Evolutionary conservation across 148 eudicot species (phyloP).

Genomic region (Simmondsia chinensis): DNA sequence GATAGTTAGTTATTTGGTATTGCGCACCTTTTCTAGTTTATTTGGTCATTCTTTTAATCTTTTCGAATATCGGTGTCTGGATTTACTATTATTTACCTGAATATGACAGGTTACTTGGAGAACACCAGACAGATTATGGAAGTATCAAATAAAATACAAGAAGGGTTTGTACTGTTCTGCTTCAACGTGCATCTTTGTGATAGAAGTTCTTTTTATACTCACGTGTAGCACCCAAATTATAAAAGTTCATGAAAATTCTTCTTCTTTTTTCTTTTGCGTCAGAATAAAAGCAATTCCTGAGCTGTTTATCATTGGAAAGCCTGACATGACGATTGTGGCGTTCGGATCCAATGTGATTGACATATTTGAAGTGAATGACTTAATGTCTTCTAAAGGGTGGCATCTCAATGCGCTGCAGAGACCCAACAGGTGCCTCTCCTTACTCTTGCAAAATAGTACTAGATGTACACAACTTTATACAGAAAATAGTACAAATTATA

Average conservation of each 20-base stretch:
- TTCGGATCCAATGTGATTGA: constrained; percentile 65
- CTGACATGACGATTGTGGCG: constrained; percentile 96
- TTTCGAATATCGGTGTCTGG: too few species aligned
- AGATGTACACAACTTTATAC: too few species aligned
- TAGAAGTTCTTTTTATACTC: too few species aligned
- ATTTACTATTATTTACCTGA: not conserved
- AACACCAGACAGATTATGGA: constrained; percentile 87
- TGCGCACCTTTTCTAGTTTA: too few species aligned
- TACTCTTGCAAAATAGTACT: too few species aligned
- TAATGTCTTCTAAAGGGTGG: constrained; percentile 92
- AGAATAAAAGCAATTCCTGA: constrained; percentile 72
- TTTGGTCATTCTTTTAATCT: too few species aligned
- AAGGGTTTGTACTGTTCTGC: constrained; percentile 44
- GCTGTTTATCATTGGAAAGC: constrained; percentile 73
- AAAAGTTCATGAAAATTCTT: not conserved
- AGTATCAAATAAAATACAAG: constrained; percentile 71
- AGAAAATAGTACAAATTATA: too few species aligned
- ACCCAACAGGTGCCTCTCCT: constrained; percentile 55
- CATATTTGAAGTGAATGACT: constrained; percentile 95
- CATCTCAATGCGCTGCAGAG: constrained; percentile 90
- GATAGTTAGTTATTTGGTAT: too few species aligned
- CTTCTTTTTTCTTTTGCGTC: constrained; percentile 9
- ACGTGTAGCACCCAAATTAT: too few species aligned
- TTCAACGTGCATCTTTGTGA: not conserved
- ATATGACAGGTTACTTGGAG: constrained; percentile 66